Evolutionary conservation across 2,329 filamentous ascomycete genomes (phyloP).

Genomic region (Xylogone sp.): DNA sequence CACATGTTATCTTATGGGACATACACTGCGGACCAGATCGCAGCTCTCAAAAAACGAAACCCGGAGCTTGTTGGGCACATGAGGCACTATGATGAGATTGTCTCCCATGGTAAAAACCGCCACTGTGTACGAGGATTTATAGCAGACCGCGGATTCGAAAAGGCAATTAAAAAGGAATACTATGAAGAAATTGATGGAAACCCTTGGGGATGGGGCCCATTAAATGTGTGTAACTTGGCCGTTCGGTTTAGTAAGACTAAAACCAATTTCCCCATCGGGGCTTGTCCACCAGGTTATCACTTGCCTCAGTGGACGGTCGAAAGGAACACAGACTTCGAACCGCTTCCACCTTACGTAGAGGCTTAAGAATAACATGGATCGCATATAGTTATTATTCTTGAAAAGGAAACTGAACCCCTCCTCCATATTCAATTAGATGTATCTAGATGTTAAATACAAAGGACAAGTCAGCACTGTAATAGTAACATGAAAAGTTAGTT

Average conservation of each 20-base stretch:
- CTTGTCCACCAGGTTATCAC: neutral
- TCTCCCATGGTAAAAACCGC: neutral
- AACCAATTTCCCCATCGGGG: neutral
- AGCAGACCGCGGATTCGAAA: neutral
- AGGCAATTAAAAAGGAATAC: neutral
- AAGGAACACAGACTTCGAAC: neutral
- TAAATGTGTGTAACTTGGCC: neutral
- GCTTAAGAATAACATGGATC: neutral
- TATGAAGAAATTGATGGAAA: neutral
- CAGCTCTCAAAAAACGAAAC: neutral
- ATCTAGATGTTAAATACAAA: neutral
- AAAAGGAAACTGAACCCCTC: too few species aligned
- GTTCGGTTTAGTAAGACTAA: neutral
- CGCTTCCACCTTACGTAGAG: neutral
- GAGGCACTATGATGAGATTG: neutral
- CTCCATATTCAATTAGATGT: too few species aligned
- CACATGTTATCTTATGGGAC: neutral
- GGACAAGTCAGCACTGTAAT: too few species aligned
- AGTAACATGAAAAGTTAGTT: too few species aligned
- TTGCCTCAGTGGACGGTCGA: neutral
- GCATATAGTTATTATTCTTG: too few species aligned
- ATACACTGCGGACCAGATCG: neutral
- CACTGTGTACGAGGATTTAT: neutral
- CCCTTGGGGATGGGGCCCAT: neutral
- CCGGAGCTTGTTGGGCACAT: neutral